Base-by-base conservation (phyloP, 805 yeast genomes). In the Cyberlindnera galapagoensis region DNA sequence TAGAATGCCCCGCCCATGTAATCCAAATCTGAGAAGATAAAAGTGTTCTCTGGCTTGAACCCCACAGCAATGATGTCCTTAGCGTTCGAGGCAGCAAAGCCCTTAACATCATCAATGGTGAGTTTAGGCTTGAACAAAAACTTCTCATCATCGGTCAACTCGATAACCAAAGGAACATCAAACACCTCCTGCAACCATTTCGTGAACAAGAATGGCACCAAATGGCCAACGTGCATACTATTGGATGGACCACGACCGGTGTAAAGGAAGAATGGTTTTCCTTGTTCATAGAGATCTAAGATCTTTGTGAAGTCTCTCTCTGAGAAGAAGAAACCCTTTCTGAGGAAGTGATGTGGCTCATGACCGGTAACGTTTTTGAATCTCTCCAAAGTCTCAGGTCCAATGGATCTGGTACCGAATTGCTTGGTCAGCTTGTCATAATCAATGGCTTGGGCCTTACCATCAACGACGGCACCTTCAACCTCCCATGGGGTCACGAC, bases 161-260 rank as follows among this genome's bases (percentile, higher is more conserved):
- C 97, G 47, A 92, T 77, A 23, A 92, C 94, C 42, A 92, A 69
- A 14, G 98, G 97, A 38, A 76, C 96, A 56, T 92, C 97, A 57
- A 92, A 92, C 3, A 90, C 97, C 28, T 90, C 97, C 60, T 92
- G 98, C 50, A 92, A 70, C 97, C 97, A 92, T 60, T 88, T 87
- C 35, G 98, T 92, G 67, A 92, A 92, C 20, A 82, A 60, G 55
- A 92, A 92, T 12, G 98, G 98, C 39, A 88, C 73, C 87, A 90
- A 79, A 60, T 92, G 98, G 33, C 98, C 98, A 63, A 92, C 68
- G 57, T 92, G 98, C 84, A 92, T 80, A 48, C 81, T 95, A 25
- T 88, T 76, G 2, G 95, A 83, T 22, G 98, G 97, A 5, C 98
- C 98, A 58, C 98, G 75, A 24, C 98, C 98, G 11, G 98, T 92